These are phyloP conservation scores for Xylaria sp. DNA, from an alignment of 495 filamentous ascomycete genomes.

Conservation along the genomic window DNA sequence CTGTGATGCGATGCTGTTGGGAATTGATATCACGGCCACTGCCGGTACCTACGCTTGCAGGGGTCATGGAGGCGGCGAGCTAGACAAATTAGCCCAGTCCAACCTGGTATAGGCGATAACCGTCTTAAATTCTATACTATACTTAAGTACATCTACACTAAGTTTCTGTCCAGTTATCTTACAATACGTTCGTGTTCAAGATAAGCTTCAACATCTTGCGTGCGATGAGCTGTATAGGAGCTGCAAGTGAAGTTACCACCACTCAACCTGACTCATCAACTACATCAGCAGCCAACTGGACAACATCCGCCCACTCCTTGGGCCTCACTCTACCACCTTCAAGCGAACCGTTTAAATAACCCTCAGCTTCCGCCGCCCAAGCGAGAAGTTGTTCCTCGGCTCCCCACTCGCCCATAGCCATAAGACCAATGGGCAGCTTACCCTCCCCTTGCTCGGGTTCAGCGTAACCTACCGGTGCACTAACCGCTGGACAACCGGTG, in stretches of 20 bases:
- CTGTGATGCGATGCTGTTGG: slow-evolving; percentile 9
- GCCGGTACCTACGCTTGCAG: slow-evolving; percentile 3
- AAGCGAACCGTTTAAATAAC: slow-evolving; percentile 47
- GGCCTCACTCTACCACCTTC: slow-evolving; percentile 49
- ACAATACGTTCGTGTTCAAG: neutral
- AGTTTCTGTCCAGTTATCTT: neutral
- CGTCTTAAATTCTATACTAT: neutral
- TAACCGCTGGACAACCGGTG: slow-evolving; percentile 80
- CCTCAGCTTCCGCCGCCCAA: slow-evolving; percentile 75
- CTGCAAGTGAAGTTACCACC: neutral
- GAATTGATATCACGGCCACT: neutral
- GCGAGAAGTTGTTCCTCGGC: slow-evolving; percentile 77
- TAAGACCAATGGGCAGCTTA: slow-evolving; percentile 75
- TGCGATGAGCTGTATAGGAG: neutral
- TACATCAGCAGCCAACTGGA: slow-evolving; percentile 39
- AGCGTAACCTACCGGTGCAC: slow-evolving; percentile 76
- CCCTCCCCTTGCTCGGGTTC: slow-evolving; percentile 55
- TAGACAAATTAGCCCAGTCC: neutral
- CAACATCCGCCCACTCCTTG: slow-evolving; percentile 52
- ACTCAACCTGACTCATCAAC: slow-evolving; percentile 16
- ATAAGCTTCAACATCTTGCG: neutral
- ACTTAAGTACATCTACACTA: too few relatives aligned
- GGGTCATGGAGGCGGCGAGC: neutral
- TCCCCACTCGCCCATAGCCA: slow-evolving; percentile 92
- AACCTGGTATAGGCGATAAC: neutral